Evolutionary conservation across 768 basidiomycete genomes (phyloP).

Genomic region (Tricholoma furcatifolium): DNA sequence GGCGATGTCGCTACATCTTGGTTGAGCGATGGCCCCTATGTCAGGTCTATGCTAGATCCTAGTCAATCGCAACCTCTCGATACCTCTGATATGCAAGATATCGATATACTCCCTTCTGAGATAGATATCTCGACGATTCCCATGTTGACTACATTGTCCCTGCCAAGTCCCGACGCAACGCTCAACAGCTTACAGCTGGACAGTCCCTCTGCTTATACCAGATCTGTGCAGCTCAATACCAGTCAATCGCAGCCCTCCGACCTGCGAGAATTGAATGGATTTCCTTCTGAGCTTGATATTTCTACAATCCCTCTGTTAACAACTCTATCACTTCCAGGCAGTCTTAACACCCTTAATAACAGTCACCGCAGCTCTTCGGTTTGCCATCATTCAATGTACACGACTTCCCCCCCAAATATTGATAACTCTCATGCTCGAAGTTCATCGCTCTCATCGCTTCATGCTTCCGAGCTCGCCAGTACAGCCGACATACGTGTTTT

Average conservation of each 20-base stretch:
- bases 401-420: background rate
- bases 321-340: slow-evolving; percentile 24
- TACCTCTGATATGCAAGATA: slow-evolving; percentile 4
- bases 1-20: slow-evolving; percentile 13
- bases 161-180: slow-evolving; percentile 6
- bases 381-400: background rate
- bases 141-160: slow-evolving; percentile 22
- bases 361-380: slow-evolving; percentile 10
- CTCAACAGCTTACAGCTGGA: too few species aligned
- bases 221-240: background rate
- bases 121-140: slow-evolving; percentile 23
- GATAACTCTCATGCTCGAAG: slow-evolving; percentile 1
- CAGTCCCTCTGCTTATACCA: too few species aligned
- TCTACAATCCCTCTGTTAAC: slow-evolving; percentile 23
- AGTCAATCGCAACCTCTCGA: slow-evolving; percentile 10
- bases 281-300: slow-evolving; percentile 21
- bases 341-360: slow-evolving; percentile 15
- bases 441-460: slow-evolving; percentile 10
- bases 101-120: slow-evolving; percentile 21
- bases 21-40: background rate
- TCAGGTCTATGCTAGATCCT: slow-evolving; percentile 7
- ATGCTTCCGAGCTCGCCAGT: slow-evolving; percentile 8
- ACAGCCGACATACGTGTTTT: slow-evolving; percentile 11
- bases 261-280: slow-evolving; percentile 10
- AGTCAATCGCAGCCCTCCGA: slow-evolving; percentile 1